These are phyloP conservation scores for Tolypocladium endophyticum DNA, from an alignment of 2,329 filamentous ascomycete genomes.

Conservation along the genomic window DNA sequence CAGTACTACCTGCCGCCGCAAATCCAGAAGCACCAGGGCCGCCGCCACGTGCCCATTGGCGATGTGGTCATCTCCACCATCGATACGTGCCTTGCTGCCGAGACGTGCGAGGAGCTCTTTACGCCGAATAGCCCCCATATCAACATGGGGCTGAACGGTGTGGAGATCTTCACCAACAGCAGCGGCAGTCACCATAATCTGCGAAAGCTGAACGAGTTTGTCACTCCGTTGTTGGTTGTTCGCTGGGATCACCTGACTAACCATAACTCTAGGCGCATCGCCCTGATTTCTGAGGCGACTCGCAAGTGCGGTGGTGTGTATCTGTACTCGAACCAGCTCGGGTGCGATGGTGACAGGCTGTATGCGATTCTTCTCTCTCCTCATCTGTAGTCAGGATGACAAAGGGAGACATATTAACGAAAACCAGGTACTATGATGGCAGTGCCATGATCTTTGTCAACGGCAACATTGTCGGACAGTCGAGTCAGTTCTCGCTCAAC, in stretches of 20 bases:
- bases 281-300: background rate
- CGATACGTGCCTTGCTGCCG: background rate
- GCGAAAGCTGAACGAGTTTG: background rate
- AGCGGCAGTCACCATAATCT: background rate
- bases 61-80: background rate
- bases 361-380: background rate
- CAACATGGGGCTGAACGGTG: background rate
- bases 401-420: background rate
- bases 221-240: no score
- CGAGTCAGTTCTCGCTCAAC: background rate
- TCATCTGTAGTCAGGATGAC: background rate
- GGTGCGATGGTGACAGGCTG: background rate
- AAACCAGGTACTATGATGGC: background rate
- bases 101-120: background rate
- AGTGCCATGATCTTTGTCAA: background rate
- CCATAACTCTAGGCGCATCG: background rate
- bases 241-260: no score
- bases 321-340: background rate
- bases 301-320: background rate
- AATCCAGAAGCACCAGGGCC: background rate
- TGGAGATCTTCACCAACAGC: background rate
- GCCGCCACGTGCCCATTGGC: background rate
- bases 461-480: background rate
- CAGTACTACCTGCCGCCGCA: background rate
- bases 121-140: background rate